phyloP scores from a whole-genome alignment of 1,284 basidiomycete species.

The Vanrija sp. region DNA sequence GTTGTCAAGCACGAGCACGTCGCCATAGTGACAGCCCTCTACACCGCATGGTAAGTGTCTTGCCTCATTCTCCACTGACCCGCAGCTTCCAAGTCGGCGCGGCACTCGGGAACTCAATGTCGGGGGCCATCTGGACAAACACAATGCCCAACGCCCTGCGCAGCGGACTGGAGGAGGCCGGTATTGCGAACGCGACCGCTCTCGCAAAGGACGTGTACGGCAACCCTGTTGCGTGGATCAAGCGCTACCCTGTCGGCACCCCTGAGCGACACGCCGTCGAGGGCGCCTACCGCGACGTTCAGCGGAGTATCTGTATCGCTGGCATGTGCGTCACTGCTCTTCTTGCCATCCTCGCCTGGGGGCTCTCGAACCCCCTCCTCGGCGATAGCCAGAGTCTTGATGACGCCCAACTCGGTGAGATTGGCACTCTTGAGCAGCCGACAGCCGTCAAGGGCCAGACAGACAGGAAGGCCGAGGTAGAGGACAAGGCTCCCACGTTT shows the following conservation, averaged over 20 bases:
- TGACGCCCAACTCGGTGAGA: slow-evolving; percentile 23
- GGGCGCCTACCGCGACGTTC: slow-evolving; percentile 30
- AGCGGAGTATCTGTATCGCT: slow-evolving; percentile 29
- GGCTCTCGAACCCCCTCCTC: slow-evolving; percentile 12
- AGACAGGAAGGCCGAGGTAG: no score
- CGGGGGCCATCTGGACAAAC: slow-evolving; percentile 47
- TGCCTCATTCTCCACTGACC: slow-evolving; percentile 11
- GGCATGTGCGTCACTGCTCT: slow-evolving; percentile 27
- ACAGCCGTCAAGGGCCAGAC: no score
- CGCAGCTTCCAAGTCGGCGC: slow-evolving; percentile 33
- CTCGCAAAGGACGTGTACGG: slow-evolving; percentile 25
- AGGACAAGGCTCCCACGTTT: no score
- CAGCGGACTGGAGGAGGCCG: slow-evolving; percentile 10
- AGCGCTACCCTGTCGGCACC: slow-evolving; percentile 39
- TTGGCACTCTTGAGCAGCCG: no score
- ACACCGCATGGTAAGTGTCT: slow-evolving; percentile 27
- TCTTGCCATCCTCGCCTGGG: slow-evolving; percentile 15
- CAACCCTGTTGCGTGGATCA: slow-evolving; percentile 34
- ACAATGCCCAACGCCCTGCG: not conserved
- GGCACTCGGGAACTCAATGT: slow-evolving; percentile 42
- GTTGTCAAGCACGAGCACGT: slow-evolving; percentile 42
- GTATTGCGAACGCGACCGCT: not conserved
- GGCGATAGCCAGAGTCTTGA: slow-evolving; percentile 15
- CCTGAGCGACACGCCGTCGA: slow-evolving; percentile 35
- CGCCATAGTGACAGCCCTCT: slow-evolving; percentile 44